Percentiles rank a stretch among this genome's conserved stretches.
Conservation (phyloP, 805 yeast species). For the Yarrowia bubula region DNA sequence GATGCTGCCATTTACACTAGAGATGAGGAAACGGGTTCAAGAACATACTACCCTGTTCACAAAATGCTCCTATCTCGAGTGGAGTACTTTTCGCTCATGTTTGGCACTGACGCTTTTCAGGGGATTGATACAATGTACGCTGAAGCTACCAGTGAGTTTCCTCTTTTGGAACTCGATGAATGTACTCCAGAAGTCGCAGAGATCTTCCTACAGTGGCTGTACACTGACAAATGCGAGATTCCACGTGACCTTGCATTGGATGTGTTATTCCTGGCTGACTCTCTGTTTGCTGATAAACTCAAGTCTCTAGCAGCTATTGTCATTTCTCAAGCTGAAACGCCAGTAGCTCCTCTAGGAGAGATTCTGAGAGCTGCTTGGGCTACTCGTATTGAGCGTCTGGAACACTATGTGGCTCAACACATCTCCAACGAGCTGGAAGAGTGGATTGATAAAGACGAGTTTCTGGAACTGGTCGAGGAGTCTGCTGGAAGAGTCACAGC, state of each 20-base stretch:
- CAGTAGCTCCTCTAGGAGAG: conserved; percentile 49
- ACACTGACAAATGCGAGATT: conserved; percentile 57
- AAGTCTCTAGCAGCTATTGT: conserved; percentile 61
- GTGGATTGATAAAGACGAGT: conserved; percentile 43
- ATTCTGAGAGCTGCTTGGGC: conserved; percentile 67
- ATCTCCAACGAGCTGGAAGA: conserved; percentile 51
- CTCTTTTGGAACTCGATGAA: conserved; percentile 38
- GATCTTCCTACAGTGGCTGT: conserved; percentile 53
- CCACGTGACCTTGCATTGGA: conserved; percentile 54
- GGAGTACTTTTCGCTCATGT: conserved; percentile 64
- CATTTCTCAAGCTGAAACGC: conserved; percentile 39
- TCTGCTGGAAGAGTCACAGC: conserved; percentile 55
- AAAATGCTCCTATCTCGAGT: conserved; percentile 58
- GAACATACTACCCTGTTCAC: conserved; percentile 58
- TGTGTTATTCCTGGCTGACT: conserved; percentile 58
- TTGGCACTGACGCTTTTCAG: conserved; percentile 34
- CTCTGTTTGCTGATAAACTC: conserved; percentile 52
- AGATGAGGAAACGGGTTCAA: neutral
- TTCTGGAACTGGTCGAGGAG: conserved; percentile 44
- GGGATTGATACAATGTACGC: neutral
- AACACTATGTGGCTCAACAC: conserved; percentile 57
- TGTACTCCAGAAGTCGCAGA: conserved; percentile 46
- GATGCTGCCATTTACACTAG: conserved; percentile 28
- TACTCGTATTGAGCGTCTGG: conserved; percentile 61
- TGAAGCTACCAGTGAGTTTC: conserved; percentile 44